Conservation (phyloP, 352 stramenopile species). For the Phytophthora brassicae region DNA sequence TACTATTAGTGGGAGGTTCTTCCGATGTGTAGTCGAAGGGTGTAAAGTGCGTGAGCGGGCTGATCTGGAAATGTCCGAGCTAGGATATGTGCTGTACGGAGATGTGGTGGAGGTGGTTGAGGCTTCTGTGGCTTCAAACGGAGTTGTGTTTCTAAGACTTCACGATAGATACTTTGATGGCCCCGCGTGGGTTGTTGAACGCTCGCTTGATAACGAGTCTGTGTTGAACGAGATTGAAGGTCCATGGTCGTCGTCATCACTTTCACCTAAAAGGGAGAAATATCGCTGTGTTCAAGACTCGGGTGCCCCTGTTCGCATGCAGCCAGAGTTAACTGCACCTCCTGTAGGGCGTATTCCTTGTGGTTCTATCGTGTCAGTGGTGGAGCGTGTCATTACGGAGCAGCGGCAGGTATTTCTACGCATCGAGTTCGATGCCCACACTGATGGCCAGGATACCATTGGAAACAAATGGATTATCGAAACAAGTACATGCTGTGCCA, state of each 20-base stretch:
- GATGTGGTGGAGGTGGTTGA: conserved; percentile 77
- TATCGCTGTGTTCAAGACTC: conserved; percentile 78
- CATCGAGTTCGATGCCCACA: conserved; percentile 11
- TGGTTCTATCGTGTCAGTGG: conserved; percentile 49
- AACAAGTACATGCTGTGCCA: conserved; percentile 77
- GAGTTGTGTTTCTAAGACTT: conserved; percentile 64
- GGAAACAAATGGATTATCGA: conserved; percentile 66
- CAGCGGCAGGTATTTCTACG: conserved; percentile 70
- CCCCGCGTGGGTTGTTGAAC: conserved; percentile 68
- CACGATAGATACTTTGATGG: conserved; percentile 74
- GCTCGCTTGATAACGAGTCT: conserved; percentile 76
- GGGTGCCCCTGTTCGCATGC: conserved; percentile 53
- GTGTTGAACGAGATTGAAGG: conserved; percentile 66
- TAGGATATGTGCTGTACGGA: conserved; percentile 76
- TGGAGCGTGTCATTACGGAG: conserved; percentile 58
- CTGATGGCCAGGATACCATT: background rate
- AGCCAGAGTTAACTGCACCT: conserved; percentile 57
- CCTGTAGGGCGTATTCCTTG: conserved; percentile 65
- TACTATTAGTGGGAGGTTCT: conserved; percentile 40
- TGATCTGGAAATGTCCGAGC: conserved; percentile 58
- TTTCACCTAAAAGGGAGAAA: conserved; percentile 6
- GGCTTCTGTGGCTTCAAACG: conserved; percentile 40
- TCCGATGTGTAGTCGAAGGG: conserved; percentile 73
- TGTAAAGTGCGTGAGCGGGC: conserved; percentile 61
- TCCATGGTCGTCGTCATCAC: conserved; percentile 31